A percentile compares a stretch with the other conserved stretches of the same genome.
phyloP scores from a whole-genome alignment of 208 protist genomes.

The Trypanosoma lewisi region DNA sequence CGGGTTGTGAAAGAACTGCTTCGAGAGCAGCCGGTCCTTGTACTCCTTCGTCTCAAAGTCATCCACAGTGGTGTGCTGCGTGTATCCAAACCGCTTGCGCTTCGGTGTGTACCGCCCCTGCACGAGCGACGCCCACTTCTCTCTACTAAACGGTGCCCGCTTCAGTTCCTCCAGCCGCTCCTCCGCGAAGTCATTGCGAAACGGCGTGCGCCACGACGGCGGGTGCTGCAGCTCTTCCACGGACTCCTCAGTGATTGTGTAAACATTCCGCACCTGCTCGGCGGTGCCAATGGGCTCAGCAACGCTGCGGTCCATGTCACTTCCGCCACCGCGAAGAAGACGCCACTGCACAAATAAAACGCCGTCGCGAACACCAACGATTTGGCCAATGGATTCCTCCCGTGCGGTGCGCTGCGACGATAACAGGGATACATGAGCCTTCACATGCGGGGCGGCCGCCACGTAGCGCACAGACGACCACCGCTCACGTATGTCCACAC shows the following conservation, averaged over 20 bases:
- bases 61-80: constrained; percentile 83
- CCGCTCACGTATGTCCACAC: constrained; percentile 45
- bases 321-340: constrained; percentile 51
- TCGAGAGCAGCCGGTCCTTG: constrained; percentile 75
- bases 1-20: constrained; percentile 84
- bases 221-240: constrained; percentile 61
- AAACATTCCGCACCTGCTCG: constrained; percentile 39
- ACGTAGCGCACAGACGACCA: constrained; percentile 34
- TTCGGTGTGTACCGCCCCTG: constrained; percentile 86
- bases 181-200: constrained; percentile 88
- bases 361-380: constrained; percentile 76
- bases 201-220: constrained; percentile 87
- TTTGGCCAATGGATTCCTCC: constrained; percentile 76
- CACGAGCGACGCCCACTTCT: constrained; percentile 79
- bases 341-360: constrained; percentile 84
- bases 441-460: constrained; percentile 29
- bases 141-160: constrained; percentile 68
- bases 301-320: constrained; percentile 65
- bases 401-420: constrained; percentile 45
- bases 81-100: constrained; percentile 82
- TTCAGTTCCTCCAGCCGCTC: constrained; percentile 69
- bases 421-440: constrained; percentile 34
- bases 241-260: constrained; percentile 31
- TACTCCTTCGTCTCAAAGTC: constrained; percentile 93
- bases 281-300: constrained; percentile 56